Evolutionary conservation across 331 rosid genomes (phyloP).

Genomic region (Prunus yedoensis): DNA sequence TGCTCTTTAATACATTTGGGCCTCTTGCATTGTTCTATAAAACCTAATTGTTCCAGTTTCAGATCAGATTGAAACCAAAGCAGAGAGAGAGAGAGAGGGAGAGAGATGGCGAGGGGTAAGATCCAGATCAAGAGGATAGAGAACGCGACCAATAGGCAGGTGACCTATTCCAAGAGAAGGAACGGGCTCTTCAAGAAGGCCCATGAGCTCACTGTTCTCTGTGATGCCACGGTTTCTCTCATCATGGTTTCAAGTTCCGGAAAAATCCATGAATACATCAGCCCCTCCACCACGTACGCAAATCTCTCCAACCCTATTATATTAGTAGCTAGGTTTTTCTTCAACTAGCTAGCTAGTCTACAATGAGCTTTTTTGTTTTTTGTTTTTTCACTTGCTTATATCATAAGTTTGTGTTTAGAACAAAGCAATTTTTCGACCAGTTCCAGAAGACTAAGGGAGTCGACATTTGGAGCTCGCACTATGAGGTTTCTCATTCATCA

Average conservation of each 20-base stretch:
- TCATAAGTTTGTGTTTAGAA: conserved; percentile 30
- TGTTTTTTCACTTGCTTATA: background rate
- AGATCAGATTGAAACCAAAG: background rate
- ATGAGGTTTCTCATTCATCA: conserved; percentile 44
- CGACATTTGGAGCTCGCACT: conserved; percentile 79
- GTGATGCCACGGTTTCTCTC: conserved; percentile 82
- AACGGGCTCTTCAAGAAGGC: conserved; percentile 92
- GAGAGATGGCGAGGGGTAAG: conserved; percentile 83
- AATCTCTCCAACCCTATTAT: background rate
- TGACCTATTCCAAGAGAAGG: too few species aligned
- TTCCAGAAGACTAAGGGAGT: conserved; percentile 53
- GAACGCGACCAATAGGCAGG: conserved; percentile 77
- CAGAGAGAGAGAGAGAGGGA: too few species aligned
- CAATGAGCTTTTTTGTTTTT: background rate
- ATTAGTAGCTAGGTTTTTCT: background rate
- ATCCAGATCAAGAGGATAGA: conserved; percentile 93
- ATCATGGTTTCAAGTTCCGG: conserved; percentile 68
- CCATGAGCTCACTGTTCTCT: conserved; percentile 78
- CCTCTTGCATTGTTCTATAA: background rate
- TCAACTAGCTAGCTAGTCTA: background rate
- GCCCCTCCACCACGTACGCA: conserved; percentile 62
- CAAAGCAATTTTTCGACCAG: conserved; percentile 71
- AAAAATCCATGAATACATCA: conserved; percentile 62
- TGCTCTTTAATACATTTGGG: too few species aligned
- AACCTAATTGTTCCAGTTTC: background rate